A percentile compares a stretch with the other conserved stretches of the same genome.
Evolutionary conservation across 805 yeast genomes (phyloP).

Genomic region (Metschnikowia henanensis): DNA sequence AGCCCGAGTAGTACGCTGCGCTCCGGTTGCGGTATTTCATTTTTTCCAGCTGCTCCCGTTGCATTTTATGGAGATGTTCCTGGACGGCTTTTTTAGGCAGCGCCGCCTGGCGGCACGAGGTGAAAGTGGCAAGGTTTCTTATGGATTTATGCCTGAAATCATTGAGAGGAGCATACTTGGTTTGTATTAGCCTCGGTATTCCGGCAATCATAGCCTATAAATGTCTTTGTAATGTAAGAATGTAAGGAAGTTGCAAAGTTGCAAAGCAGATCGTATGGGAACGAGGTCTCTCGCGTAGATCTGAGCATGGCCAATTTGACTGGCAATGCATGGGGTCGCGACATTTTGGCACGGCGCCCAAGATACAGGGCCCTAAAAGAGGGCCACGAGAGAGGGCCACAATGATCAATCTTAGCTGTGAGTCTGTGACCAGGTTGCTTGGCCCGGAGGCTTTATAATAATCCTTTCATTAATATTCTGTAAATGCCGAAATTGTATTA

Average conservation of each 20-base stretch:
- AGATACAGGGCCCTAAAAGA: too few species aligned
- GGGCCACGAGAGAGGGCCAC: too few species aligned
- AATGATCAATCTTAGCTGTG: too few species aligned
- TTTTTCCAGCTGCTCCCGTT: slow-evolving; percentile 26
- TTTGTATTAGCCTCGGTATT: slow-evolving; percentile 6
- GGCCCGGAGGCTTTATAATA: too few species aligned
- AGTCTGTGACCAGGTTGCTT: too few species aligned
- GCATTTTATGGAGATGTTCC: slow-evolving; percentile 9
- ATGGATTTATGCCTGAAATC: neutral
- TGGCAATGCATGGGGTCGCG: neutral
- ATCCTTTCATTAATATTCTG: too few species aligned
- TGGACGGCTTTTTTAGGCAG: slow-evolving; percentile 6
- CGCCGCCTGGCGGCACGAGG: slow-evolving; percentile 3
- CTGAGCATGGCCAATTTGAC: neutral
- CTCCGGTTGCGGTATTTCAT: slow-evolving; percentile 46
- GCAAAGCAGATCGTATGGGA: too few species aligned
- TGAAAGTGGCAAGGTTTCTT: slow-evolving; percentile 1
- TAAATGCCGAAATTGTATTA: too few species aligned
- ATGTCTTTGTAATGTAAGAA: too few species aligned
- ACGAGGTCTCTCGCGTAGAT: neutral
- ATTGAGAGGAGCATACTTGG: neutral
- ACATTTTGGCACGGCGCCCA: neutral
- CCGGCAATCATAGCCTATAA: neutral
- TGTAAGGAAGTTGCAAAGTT: too few species aligned
- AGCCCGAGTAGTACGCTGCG: slow-evolving; percentile 62